phyloP scores from a whole-genome alignment of 495 filamentous ascomycete genomes.

The Talaromyces proteolyticus region DNA sequence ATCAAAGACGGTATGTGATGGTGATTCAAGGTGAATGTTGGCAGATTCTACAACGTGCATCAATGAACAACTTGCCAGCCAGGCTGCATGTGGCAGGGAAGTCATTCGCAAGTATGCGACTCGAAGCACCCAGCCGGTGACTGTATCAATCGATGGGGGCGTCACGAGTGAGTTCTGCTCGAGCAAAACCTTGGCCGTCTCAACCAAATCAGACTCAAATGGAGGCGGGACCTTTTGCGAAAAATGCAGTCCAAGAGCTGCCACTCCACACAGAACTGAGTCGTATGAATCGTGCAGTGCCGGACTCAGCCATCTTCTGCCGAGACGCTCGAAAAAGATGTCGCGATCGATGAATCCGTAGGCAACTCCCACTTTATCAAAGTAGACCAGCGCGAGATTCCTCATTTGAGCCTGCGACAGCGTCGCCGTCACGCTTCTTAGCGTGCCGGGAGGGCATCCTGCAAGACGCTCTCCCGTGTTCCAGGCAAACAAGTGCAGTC shows the following conservation, averaged over 20 bases:
- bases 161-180: constrained; percentile 31
- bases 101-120: constrained; percentile 47
- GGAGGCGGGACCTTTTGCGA: constrained; percentile 20
- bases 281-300: constrained; percentile 13
- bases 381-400: constrained; percentile 34
- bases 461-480: constrained; percentile 37
- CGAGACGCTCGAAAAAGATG: constrained; percentile 20
- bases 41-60: constrained; percentile 40
- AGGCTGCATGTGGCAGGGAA: constrained; percentile 43
- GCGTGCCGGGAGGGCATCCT: constrained; percentile 5
- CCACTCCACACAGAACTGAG: constrained; percentile 33
- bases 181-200: constrained; percentile 36
- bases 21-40: constrained; percentile 29
- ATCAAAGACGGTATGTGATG: constrained; percentile 5
- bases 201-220: constrained; percentile 29
- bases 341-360: constrained; percentile 41
- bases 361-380: constrained; percentile 37
- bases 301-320: constrained; percentile 22
- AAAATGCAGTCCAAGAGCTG: constrained; percentile 43
- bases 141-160: constrained; percentile 25
- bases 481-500: constrained; percentile 47
- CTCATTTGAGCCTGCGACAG: constrained; percentile 28
- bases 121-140: constrained; percentile 48
- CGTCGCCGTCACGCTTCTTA: constrained; percentile 22
- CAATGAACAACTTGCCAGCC: constrained; percentile 49